These are phyloP conservation scores for Ichthyophonus hoferi DNA, from an alignment of 208 protist genomes.

Conservation along the genomic window DNA sequence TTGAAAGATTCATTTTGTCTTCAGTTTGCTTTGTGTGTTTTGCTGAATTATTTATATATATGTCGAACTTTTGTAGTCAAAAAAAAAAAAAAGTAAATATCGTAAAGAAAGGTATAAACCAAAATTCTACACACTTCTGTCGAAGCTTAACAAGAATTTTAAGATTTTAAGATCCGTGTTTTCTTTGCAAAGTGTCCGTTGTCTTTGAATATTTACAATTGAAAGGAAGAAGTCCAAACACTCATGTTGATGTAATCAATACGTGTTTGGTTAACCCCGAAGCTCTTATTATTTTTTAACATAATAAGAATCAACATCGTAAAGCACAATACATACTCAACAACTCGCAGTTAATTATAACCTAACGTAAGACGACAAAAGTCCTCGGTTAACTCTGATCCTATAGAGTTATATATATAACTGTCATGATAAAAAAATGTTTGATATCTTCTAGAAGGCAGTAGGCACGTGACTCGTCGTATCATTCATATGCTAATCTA, in stretches of 20 bases:
- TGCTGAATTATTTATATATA: too few species aligned
- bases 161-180: not conserved
- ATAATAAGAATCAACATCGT: not conserved
- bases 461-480: too few species aligned
- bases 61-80: not conserved
- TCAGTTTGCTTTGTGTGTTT: too few species aligned
- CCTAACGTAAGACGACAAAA: too few species aligned
- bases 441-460: too few species aligned
- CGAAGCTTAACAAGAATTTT: not conserved
- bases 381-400: too few species aligned
- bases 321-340: too few species aligned
- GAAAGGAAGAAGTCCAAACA: not conserved
- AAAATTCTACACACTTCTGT: not conserved
- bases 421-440: too few species aligned
- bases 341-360: too few species aligned
- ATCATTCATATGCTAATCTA: too few species aligned
- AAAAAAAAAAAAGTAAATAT: not conserved
- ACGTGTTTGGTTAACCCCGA: conserved; percentile 15
- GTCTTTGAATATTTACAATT: not conserved
- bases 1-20: too few species aligned
- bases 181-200: not conserved
- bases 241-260: conserved; percentile 7
- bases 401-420: too few species aligned
- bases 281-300: not conserved
- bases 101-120: not conserved